Evolutionary conservation across 805 yeast genomes (phyloP), one percentile per base, ranked within the genome.

Genomic region (Isabelozyma pseudorhagii): DNA sequence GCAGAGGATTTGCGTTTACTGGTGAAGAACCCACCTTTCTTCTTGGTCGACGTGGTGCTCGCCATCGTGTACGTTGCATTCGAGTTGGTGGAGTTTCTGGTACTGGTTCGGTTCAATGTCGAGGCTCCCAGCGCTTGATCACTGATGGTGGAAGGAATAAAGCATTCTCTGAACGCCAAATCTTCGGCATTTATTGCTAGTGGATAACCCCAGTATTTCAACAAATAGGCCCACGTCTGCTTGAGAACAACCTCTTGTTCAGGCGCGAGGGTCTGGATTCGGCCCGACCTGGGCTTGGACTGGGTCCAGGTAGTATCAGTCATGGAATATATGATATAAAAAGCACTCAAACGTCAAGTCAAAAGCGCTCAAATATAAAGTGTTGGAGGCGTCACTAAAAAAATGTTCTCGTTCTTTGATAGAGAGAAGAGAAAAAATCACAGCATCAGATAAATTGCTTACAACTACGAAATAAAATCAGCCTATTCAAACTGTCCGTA

Each of bases 181-280:
- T 72, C 77, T 8, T 59, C 63, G 13, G 46, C 46, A 6, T 63
- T 53, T 38, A 74, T 57, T 40, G 57, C 57, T 15, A 79, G 52
- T 0, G 56, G 62, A 58, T 78, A 72, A 4, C 89, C 90, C 77
- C 83, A 76, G 50, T 72, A 79, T 55, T 80, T 81, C 54, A 87
- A 69, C 44, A 83, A 58, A 57, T 82, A 77, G 45, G 85, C 83
- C 91, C 92, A 88, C 4, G 79, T 75, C 59, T 85, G 89, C 64
- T 88, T 88, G 60, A 87, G 67, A 15, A 77, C 74, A 46, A 77
- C 58, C 59, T 87, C 92, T 63, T 87, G 83, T 21, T 84, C 86
- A 1, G 68, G 65, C 13, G 59, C 61, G 38, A 74, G 61, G 25
- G 71, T 56, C 49, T 72, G 77, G 44, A 72, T 62, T 52, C 78